Base-by-base conservation (phyloP, 2,329 filamentous ascomycete species). In the Canariomyces notabilis region DNA sequence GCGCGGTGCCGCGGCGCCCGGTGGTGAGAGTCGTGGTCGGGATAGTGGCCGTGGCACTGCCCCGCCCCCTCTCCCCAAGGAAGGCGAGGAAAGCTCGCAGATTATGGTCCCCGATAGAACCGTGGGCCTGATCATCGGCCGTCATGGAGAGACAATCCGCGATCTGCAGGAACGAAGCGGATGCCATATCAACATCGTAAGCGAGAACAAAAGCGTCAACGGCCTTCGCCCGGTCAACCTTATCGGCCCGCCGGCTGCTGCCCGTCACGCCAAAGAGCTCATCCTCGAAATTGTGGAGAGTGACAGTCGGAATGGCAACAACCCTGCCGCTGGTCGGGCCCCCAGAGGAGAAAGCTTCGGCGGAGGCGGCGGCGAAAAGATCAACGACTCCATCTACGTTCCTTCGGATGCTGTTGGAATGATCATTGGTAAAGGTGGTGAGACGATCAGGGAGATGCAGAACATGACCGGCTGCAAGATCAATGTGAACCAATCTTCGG, bases 101-200 rank as follows among this genome's bases (percentile, higher is more conserved):
- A 94, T 95, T 59, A 93, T 95, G 87, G 89, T 95, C 15, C 89
- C 89, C 37, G 89, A 95, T 68, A 84, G 89, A 59, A 95, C 89
- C 7, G 89, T 95, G 50, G 89, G 89, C 42, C 74, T 95, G 37
- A 95, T 95, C 58, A 95, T 95, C 61, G 89, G 89, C n/a, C 85
- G 89, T 56, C 88, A 88, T 33, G 89, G 89, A 49, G 89, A 95
- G 69, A 95, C 89, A 1, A 95, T 95, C 59, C 83, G 89, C 61
- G 89, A 95, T 63, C 74, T 95, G 19, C 90, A 95, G 68, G 89
- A 95, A 65, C 79, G 87, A 52, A 93, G 87, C 59, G 87, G 87
- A n/a, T 95, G 89, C 64, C 90, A 95, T 65, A 89, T 95, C 64
- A 95, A 95, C 66, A 95, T 95, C 60, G 87, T 95, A 33, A 87